phyloP scores from a whole-genome alignment of 306 rosid species.

The Abrus pulchellus region DNA sequence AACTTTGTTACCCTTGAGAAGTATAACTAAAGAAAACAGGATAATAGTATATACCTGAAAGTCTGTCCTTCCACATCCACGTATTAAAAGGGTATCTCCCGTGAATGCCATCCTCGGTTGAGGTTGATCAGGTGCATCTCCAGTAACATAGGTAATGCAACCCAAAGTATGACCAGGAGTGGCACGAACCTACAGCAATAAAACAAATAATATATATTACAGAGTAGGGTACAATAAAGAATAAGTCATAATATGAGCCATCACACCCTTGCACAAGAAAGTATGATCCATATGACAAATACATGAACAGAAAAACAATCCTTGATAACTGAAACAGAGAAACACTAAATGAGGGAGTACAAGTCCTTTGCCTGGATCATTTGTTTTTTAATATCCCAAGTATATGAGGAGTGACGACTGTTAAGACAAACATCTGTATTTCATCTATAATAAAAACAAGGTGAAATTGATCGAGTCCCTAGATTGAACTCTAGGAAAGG shows the following conservation, averaged over 20 bases:
- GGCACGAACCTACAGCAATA: slow-evolving; percentile 71
- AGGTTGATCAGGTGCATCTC: slow-evolving; percentile 82
- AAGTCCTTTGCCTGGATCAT: neutral
- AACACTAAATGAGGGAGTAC: neutral
- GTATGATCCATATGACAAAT: slow-evolving; percentile 21
- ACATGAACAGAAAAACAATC: slow-evolving; percentile 6
- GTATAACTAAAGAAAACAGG: neutral
- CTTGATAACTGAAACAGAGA: slow-evolving; percentile 9
- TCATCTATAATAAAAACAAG: neutral
- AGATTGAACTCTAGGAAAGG: neutral
- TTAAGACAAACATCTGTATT: neutral
- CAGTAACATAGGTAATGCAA: slow-evolving; percentile 90
- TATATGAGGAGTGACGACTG: neutral
- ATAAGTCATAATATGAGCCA: slow-evolving; percentile 12
- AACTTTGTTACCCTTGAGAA: slow-evolving; percentile 40
- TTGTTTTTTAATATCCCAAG: neutral
- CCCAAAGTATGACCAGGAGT: slow-evolving; percentile 97
- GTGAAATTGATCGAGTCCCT: slow-evolving; percentile 18
- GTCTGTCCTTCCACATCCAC: slow-evolving; percentile 98
- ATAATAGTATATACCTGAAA: slow-evolving; percentile 78
- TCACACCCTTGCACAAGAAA: slow-evolving; percentile 28
- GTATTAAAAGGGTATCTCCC: slow-evolving; percentile 82
- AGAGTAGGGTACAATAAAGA: slow-evolving; percentile 15
- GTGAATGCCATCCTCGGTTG: slow-evolving; percentile 94
- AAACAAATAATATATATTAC: slow-evolving; percentile 17